Evolutionary conservation across 768 basidiomycete genomes (phyloP), one percentile per base, ranked within the genome.

Genomic region (Harrya chromipes): DNA sequence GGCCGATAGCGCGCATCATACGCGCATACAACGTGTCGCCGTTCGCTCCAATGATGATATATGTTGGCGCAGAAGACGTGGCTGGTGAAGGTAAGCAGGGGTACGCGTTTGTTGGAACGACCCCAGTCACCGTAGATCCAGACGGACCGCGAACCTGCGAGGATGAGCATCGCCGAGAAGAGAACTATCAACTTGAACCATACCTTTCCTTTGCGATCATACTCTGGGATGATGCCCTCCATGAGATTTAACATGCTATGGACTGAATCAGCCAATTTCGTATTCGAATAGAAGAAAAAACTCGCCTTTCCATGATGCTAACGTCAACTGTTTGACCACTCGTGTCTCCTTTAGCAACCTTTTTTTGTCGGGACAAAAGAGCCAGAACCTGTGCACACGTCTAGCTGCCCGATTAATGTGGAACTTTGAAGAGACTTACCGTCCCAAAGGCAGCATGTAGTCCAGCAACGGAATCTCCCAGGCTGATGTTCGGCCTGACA

Each of bases 211-310:
- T 83, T 85, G 46, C 85, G 80, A 61, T 86, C 83, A 48, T 83
- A 86, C 64, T 85, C 85, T 11, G 85, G 85, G 41, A 86, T 81
- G 50, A 87, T 80, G 3, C 85, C 85, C 58, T 87, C 85, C 85
- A 86, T 87, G 41, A 85, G 66, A 58, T 85, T 87, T 4, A 87
- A 66, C 84, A 87, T 86, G 58, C 84, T 87, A 10, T 31, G 21
- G 39, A 13, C 46, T 14, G 16, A 39, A 27, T 43, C 40, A 31
- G 24, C 14, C 17, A 19, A 44, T 14, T 14, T 5, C 23, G 1
- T 4, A 31, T 13, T 11, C 4, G 17, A 35, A 7, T 11, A 3
- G 16, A 34, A 27, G 37, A 34, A 14, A 20, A 11, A 14, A 37
- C 59, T 38, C 41, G 77, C 85, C 85, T 86, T 60, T 87, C 84